Evolutionary conservation across 164 flowering plant genomes (phyloP).

Genomic region (Magnolia kwangsiensis): DNA sequence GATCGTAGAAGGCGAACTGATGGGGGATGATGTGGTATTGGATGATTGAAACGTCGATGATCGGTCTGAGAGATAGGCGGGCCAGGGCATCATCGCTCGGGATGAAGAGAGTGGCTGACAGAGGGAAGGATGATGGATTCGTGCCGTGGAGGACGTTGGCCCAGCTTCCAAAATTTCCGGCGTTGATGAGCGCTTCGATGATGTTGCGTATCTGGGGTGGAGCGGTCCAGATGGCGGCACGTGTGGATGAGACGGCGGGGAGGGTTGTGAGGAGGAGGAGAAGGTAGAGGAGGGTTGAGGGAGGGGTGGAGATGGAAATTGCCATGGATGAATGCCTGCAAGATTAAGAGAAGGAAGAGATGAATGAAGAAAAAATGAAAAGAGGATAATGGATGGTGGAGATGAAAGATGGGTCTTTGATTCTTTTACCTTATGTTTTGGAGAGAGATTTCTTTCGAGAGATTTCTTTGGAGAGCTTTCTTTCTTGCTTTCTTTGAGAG

Average conservation of each 20-base stretch:
- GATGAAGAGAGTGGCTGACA: conserved; percentile 48
- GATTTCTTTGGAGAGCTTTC: too few relatives aligned
- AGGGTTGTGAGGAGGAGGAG: neutral
- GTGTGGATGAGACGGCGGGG: neutral
- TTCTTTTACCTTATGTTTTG: neutral
- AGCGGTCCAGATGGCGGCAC: neutral
- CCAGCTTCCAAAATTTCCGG: conserved; percentile 49
- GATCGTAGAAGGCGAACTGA: conserved; percentile 18
- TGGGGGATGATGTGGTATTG: conserved; percentile 29
- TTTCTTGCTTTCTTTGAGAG: neutral
- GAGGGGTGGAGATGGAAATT: neutral
- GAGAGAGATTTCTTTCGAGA: neutral
- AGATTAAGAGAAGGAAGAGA: neutral
- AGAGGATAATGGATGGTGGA: neutral
- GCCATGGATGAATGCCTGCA: neutral
- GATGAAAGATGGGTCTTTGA: neutral
- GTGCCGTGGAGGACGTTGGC: conserved; percentile 26
- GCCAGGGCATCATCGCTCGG: conserved; percentile 28
- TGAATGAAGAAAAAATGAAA: neutral
- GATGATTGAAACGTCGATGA: conserved; percentile 12
- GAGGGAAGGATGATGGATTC: conserved; percentile 30
- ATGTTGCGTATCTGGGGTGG: conserved; percentile 27
- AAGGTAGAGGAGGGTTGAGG: neutral
- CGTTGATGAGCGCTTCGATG: conserved; percentile 40
- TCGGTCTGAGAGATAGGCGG: neutral